Conservation (phyloP, 2,329 filamentous ascomycete species). For the Cladosporium sp. region DNA sequence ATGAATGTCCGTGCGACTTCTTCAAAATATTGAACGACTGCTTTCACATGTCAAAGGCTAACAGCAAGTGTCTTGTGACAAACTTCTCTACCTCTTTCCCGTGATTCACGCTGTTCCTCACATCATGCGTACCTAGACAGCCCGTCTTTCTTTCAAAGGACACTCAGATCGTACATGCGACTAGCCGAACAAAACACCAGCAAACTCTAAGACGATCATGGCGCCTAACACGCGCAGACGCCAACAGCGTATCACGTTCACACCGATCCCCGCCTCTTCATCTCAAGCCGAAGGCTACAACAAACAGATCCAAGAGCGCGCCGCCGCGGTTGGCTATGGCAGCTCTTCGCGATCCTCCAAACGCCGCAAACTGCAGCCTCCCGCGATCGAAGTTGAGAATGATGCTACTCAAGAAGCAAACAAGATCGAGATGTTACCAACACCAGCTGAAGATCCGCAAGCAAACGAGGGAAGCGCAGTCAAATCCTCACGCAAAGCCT, state of each 20-base stretch:
- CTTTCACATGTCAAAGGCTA: no score
- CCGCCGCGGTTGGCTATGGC: conserved; percentile 33
- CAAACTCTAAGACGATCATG: conserved; percentile 1
- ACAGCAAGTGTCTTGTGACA: no score
- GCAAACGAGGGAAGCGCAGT: neutral
- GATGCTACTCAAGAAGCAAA: neutral
- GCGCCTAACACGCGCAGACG: conserved; percentile 24
- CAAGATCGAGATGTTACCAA: conserved; percentile 1
- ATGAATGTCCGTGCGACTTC: neutral
- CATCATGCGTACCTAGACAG: no score
- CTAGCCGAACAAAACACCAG: no score
- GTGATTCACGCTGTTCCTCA: no score
- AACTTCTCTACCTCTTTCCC: no score
- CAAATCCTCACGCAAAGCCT: neutral
- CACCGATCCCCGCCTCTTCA: conserved; percentile 38
- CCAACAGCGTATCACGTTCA: conserved; percentile 43
- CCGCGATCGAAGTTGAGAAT: neutral
- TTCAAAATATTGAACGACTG: no score
- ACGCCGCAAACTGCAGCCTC: neutral
- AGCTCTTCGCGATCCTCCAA: conserved; percentile 10
- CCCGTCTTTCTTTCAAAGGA: no score
- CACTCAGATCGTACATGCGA: no score
- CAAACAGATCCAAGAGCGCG: conserved; percentile 30
- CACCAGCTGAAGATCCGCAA: neutral
- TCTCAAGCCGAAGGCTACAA: conserved; percentile 32